Conservation (phyloP, 352 stramenopile genomes). For the Globisporangium heterothallicum region DNA sequence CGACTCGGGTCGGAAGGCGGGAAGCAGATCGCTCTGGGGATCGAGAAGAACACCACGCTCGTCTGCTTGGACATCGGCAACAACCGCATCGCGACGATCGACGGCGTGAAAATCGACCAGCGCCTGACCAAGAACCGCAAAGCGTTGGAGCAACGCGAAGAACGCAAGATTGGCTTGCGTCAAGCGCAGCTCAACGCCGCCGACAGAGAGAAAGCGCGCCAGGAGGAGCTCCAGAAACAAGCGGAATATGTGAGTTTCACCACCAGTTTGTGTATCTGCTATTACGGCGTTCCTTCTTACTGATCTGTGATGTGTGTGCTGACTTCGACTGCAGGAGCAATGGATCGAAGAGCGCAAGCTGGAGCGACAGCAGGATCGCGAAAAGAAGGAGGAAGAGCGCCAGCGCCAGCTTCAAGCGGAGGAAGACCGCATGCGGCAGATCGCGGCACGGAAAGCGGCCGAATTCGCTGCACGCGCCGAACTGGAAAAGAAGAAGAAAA, state of each 20-base stretch:
- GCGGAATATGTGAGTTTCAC: slow-evolving; percentile 45
- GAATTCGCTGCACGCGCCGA: slow-evolving; percentile 67
- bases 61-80: slow-evolving; percentile 78
- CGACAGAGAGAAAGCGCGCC: slow-evolving; percentile 38
- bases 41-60: slow-evolving; percentile 50
- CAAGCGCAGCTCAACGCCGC: slow-evolving; percentile 48
- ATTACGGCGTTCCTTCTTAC: neutral
- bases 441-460: slow-evolving; percentile 60
- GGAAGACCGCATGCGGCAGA: slow-evolving; percentile 60
- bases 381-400: slow-evolving; percentile 40
- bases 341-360: slow-evolving; percentile 75
- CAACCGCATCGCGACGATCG: slow-evolving; percentile 56
- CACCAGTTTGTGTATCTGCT: neutral
- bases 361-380: slow-evolving; percentile 45
- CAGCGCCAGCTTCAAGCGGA: slow-evolving; percentile 46
- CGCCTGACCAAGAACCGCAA: slow-evolving; percentile 50
- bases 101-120: slow-evolving; percentile 42
- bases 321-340: slow-evolving; percentile 31
- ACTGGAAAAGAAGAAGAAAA: slow-evolving; percentile 84
- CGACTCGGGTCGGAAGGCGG: slow-evolving; percentile 58
- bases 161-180: slow-evolving; percentile 36
- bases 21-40: slow-evolving; percentile 50
- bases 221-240: slow-evolving; percentile 42
- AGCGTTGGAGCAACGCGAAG: slow-evolving; percentile 31
- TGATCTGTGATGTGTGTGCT: slow-evolving; percentile 3